phyloP scores from a whole-genome alignment of 208 protist genomes.

The Leishmania arabica region DNA sequence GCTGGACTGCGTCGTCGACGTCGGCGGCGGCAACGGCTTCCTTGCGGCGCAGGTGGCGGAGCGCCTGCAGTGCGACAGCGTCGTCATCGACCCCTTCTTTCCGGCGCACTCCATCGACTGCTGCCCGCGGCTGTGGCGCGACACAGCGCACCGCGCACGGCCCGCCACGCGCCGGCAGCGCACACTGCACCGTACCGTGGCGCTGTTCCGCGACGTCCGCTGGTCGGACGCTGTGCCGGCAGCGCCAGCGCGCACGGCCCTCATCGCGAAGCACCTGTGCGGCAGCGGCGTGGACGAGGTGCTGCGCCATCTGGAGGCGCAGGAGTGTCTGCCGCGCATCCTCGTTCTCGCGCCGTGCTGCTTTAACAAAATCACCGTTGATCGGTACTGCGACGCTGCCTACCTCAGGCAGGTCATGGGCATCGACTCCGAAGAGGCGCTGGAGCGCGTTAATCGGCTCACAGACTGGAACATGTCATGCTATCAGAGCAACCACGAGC shows the following conservation, averaged over 20 bases:
- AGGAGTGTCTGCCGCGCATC: constrained; percentile 59
- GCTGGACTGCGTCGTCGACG: constrained; percentile 66
- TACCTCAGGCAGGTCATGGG: constrained; percentile 42
- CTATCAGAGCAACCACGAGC: constrained; percentile 38
- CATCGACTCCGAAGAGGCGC: constrained; percentile 37
- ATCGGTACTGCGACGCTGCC: constrained; percentile 51
- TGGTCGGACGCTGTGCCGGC: constrained; percentile 45
- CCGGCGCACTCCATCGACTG: constrained; percentile 77
- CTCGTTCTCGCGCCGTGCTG: constrained; percentile 85
- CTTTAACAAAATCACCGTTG: constrained; percentile 60
- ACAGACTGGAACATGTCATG: constrained; percentile 78
- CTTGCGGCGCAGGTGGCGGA: constrained; percentile 70
- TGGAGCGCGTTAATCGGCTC: constrained; percentile 46
- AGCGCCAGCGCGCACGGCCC: constrained; percentile 36
- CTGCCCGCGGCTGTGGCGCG: constrained; percentile 53
- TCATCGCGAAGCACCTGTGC: constrained; percentile 87
- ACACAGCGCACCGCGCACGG: constrained; percentile 42
- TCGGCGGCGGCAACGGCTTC: constrained; percentile 83
- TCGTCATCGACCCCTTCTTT: constrained; percentile 79
- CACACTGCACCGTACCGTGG: constrained; percentile 38
- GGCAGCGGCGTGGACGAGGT: constrained; percentile 78
- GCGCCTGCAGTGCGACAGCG: constrained; percentile 51
- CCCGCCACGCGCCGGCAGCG: constrained; percentile 32
- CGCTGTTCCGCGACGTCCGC: constrained; percentile 49
- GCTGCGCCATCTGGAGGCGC: constrained; percentile 48